phyloP scores from a whole-genome alignment of 306 rosid genomes.

The Hippophae rhamnoides region DNA sequence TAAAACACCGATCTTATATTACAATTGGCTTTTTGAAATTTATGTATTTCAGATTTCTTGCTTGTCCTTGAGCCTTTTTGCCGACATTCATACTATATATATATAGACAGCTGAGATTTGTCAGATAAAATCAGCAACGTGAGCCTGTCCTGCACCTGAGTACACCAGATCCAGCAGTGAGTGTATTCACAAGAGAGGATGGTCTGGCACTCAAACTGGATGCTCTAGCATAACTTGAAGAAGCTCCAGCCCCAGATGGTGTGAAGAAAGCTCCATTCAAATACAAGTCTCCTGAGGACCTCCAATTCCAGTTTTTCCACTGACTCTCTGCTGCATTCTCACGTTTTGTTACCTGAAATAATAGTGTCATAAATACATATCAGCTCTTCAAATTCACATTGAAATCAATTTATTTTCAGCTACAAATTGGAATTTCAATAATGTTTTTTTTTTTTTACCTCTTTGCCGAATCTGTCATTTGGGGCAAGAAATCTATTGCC shows the following conservation, averaged over 20 bases:
- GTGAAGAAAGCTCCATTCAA: conserved; percentile 81
- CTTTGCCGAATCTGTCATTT: conserved; percentile 40
- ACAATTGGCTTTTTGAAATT: conserved; percentile 10
- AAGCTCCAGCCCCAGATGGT: conserved; percentile 60
- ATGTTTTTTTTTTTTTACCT: conserved; percentile 32
- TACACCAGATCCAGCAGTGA: conserved; percentile 68
- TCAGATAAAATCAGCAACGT: conserved; percentile 34
- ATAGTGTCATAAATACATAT: too few species aligned
- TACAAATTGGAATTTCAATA: too few species aligned
- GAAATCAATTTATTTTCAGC: too few species aligned
- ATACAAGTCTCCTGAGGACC: conserved; percentile 64
- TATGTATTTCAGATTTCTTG: not conserved
- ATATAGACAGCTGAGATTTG: not conserved
- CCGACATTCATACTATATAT: too few species aligned
- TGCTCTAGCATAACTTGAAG: conserved; percentile 73
- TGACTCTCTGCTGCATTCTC: conserved; percentile 40
- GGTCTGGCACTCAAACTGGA: conserved; percentile 77
- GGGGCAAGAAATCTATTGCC: conserved; percentile 89
- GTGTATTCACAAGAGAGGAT: conserved; percentile 45
- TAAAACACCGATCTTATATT: conserved; percentile 22
- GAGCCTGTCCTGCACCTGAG: conserved; percentile 63
- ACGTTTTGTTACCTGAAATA: conserved; percentile 53
- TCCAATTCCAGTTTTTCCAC: conserved; percentile 96
- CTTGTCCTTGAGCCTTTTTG: too few species aligned
- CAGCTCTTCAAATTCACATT: not conserved